Evolutionary conservation across 495 filamentous ascomycete genomes (phyloP), one percentile per base, ranked within the genome.

Genomic region (Tuber indicum): DNA sequence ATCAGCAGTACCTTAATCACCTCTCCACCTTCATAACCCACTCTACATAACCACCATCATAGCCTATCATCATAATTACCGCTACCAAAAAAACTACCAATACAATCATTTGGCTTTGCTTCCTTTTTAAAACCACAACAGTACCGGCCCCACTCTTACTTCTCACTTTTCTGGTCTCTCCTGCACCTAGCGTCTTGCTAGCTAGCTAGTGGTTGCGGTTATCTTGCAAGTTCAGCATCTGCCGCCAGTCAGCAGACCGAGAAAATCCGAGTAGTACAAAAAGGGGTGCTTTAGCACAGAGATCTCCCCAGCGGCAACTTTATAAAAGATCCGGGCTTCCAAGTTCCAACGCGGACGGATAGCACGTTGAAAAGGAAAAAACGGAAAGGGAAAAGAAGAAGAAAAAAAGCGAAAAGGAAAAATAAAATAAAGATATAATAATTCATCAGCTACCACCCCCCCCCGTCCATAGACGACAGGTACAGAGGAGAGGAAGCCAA

Each of bases 151-250:
- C 26, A 66, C 58, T 5, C 14, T 6, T 66, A 32, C 58, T 36
- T 17, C 26, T 66, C 58, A 36, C 3, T 14, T 72, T 76, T 74
- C 76, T 71, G 42, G 62, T 74, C 73, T 76, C 62, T 74, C 58
- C 76, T 75, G 75, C 73, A 44, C 70, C 76, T 74, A 58, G 73
- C 76, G 72, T 66, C 58, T 32, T 66, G n/a, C 58, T 66, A 66
- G 58, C n/a, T 9, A 66, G 71, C 78, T 70, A 76, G 78, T 74
- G 78, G 77, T 73, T 80, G 73, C 46, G 42, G 66, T 72, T 80
- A 79, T 80, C 78, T 80, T 62, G 70, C 73, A 76, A 74, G 77
- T 74, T 74, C 75, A 58, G 73, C 76, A 70, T 71, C 78, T 79
- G 39, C 76, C 72, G 45, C 62, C 66, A 79, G 75, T 77, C 75